A percentile compares a stretch with the other conserved stretches of the same genome.
phyloP scores from a whole-genome alignment of 441 rosid species.

The Brassica balearica region DNA sequence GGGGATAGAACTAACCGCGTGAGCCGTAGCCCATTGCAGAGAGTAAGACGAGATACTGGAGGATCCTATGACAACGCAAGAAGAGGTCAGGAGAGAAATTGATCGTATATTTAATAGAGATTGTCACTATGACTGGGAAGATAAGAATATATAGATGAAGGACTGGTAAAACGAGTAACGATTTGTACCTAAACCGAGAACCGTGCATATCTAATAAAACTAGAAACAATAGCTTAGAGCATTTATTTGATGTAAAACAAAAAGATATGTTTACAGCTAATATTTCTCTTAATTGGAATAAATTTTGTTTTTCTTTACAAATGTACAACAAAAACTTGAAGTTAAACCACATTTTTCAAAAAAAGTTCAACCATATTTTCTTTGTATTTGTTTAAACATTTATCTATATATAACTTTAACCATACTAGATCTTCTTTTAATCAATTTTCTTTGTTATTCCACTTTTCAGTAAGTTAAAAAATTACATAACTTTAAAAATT shows the following conservation, averaged over 20 bases:
- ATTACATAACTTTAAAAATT: neutral
- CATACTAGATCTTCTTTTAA: too few relatives aligned
- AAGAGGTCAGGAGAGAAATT: too few relatives aligned
- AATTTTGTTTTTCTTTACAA: neutral
- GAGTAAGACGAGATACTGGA: too few relatives aligned
- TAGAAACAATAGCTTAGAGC: neutral
- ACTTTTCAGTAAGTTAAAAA: neutral
- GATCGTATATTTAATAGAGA: neutral
- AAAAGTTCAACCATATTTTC: neutral
- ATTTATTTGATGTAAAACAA: neutral
- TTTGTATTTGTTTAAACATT: neutral
- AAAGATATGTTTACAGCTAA: neutral
- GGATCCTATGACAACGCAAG: too few relatives aligned
- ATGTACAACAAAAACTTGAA: neutral
- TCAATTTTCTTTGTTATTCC: neutral
- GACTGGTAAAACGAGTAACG: neutral
- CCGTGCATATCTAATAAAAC: neutral
- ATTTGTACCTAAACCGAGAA: neutral
- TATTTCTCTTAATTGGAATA: neutral
- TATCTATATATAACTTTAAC: neutral
- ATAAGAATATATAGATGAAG: neutral
- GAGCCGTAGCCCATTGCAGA: too few relatives aligned
- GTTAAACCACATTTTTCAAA: neutral
- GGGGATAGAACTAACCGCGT: too few relatives aligned
- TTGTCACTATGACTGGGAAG: neutral